phyloP scores from a whole-genome alignment of 805 yeast genomes.

The Isabelozyma pseudorhagii region DNA sequence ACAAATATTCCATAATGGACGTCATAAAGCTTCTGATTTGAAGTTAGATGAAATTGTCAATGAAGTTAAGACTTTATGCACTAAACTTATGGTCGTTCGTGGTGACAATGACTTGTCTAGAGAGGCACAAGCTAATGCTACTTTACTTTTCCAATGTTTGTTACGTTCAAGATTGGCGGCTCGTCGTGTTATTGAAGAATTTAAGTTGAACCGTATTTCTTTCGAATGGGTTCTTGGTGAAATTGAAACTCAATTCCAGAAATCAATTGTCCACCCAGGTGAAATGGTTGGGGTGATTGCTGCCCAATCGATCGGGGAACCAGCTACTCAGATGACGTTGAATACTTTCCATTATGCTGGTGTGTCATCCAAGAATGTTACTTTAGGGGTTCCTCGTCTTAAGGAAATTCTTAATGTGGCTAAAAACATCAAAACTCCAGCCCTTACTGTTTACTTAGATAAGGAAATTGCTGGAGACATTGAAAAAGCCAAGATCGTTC shows the following conservation, averaged over 20 bases:
- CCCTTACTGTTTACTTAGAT: conserved; percentile 87
- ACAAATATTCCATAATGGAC: conserved; percentile 92
- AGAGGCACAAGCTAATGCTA: conserved; percentile 93
- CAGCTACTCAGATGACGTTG: conserved; percentile 97
- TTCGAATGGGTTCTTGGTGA: conserved; percentile 97
- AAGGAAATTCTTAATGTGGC: conserved; percentile 98
- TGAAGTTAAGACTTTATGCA: conserved; percentile 67
- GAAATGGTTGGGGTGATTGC: conserved; percentile 98
- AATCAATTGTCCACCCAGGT: conserved; percentile 91
- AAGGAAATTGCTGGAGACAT: conserved; percentile 81
- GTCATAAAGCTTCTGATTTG: conserved; percentile 85
- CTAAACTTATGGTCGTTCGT: conserved; percentile 70
- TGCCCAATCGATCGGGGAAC: conserved; percentile 97
- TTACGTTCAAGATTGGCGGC: conserved; percentile 89
- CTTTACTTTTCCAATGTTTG: conserved; percentile 83
- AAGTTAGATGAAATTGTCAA: conserved; percentile 75
- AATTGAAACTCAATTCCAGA: conserved; percentile 88
- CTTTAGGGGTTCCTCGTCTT: conserved; percentile 96
- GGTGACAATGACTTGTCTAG: conserved; percentile 69
- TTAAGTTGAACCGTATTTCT: conserved; percentile 75
- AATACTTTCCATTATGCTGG: conserved; percentile 98
- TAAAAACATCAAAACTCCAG: conserved; percentile 99
- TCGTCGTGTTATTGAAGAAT: conserved; percentile 90
- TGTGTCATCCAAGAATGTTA: conserved; percentile 94
- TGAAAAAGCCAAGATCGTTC: conserved; percentile 90